Percentiles rank a stretch among this genome's conserved stretches.
Conservation (phyloP, 768 basidiomycete species). For the Boletus bicolor region DNA sequence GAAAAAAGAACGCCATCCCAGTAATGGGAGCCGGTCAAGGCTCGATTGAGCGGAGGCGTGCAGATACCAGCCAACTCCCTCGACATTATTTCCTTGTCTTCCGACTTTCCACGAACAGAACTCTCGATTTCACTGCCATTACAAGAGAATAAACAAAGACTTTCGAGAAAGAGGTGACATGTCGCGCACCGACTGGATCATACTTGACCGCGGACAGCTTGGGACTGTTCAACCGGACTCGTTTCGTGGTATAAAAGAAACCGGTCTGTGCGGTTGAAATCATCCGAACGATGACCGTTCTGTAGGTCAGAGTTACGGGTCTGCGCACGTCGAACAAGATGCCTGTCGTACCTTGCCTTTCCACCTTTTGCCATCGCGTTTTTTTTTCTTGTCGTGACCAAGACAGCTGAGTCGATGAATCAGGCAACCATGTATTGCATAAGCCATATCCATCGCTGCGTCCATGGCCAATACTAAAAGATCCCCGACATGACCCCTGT, state of each 20-base stretch:
- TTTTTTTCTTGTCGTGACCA: background rate
- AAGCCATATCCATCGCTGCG: background rate
- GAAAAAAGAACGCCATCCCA: background rate
- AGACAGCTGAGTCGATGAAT: background rate
- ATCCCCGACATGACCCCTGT: constrained; percentile 23
- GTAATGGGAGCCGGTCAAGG: background rate
- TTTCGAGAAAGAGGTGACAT: background rate
- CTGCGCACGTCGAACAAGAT: background rate
- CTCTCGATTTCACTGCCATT: constrained; percentile 58
- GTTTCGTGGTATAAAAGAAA: constrained; percentile 83
- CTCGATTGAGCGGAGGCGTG: too few species aligned
- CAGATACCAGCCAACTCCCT: background rate
- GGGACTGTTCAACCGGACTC: constrained; percentile 64
- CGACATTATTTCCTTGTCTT: constrained; percentile 59
- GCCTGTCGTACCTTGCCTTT: constrained; percentile 50
- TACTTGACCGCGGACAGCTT: constrained; percentile 89
- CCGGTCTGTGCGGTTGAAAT: constrained; percentile 92
- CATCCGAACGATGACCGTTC: constrained; percentile 82
- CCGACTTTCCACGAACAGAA: constrained; percentile 76
- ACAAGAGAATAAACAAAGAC: background rate
- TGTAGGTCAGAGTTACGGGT: constrained; percentile 27
- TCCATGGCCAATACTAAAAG: background rate
- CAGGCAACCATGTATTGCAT: constrained; percentile 11
- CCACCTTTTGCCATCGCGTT: constrained; percentile 54
- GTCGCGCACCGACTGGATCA: constrained; percentile 72